Percentiles rank a stretch among this genome's conserved stretches.
phyloP scores from a whole-genome alignment of 2,329 filamentous ascomycete genomes.

The Myriosclerotinia duriaeana region DNA sequence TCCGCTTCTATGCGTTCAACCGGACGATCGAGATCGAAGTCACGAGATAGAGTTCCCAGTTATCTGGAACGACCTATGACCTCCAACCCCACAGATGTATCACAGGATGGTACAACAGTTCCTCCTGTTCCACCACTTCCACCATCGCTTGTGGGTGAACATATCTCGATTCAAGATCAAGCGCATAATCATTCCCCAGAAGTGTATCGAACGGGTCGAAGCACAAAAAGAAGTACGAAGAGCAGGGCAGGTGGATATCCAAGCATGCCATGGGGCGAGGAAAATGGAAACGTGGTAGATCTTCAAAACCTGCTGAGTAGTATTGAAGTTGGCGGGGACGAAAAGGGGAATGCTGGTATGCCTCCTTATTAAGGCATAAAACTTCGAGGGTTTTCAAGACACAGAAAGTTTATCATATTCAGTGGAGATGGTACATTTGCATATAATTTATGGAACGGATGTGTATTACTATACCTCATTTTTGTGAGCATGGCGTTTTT shows the following conservation, averaged over 20 bases:
- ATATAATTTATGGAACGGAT: constrained; percentile 18
- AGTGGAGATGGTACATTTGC: constrained; percentile 14
- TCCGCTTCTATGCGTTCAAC: constrained; percentile 35
- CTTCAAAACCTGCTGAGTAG: constrained; percentile 38
- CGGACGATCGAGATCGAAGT: constrained; percentile 38
- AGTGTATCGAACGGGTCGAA: constrained; percentile 26
- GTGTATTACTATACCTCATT: constrained; percentile 19
- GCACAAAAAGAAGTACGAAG: constrained; percentile 29
- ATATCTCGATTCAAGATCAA: constrained; percentile 33
- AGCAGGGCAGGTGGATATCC: constrained; percentile 28
- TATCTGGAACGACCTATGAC: constrained; percentile 33
- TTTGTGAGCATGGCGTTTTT: constrained; percentile 20
- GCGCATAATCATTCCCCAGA: constrained; percentile 30
- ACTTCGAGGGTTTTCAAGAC: background rate
- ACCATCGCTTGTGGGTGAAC: constrained; percentile 31
- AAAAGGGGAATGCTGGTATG: constrained; percentile 34
- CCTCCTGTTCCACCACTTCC: constrained; percentile 40
- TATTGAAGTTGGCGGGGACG: constrained; percentile 35
- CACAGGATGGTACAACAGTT: constrained; percentile 33
- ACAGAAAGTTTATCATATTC: background rate
- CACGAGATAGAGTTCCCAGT: constrained; percentile 34
- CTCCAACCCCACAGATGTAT: constrained; percentile 32
- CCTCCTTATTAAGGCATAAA: constrained; percentile 38
- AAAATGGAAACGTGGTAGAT: constrained; percentile 29
- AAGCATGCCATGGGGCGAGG: constrained; percentile 34